phyloP scores from a whole-genome alignment of 805 yeast genomes.

The Barnettozyma populi region DNA sequence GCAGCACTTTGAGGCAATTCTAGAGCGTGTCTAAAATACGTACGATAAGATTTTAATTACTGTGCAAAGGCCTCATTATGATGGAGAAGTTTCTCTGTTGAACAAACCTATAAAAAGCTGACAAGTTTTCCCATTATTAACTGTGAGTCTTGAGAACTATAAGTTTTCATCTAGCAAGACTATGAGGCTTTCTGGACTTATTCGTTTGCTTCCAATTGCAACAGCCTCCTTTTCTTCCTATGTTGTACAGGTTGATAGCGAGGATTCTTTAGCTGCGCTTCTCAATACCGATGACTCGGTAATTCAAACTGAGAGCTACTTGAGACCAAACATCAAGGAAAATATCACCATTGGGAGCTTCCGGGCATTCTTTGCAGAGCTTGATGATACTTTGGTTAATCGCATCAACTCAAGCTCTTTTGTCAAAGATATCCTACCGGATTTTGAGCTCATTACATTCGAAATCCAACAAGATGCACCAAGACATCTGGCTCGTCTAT shows the following conservation, averaged over 20 bases:
- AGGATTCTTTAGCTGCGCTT: neutral
- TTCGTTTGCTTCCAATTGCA: neutral
- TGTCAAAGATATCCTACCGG: neutral
- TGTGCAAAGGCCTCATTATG: neutral
- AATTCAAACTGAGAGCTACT: neutral
- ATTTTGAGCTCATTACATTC: constrained; percentile 1
- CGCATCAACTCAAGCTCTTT: neutral
- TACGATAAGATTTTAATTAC: too few relatives aligned
- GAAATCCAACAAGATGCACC: neutral
- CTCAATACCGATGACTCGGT: neutral
- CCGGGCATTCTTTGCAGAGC: neutral
- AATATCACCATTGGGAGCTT: neutral
- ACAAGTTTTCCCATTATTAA: neutral
- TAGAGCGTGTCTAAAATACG: too few relatives aligned
- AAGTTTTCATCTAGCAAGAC: too few relatives aligned
- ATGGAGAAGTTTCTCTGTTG: neutral
- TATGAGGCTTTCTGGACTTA: neutral
- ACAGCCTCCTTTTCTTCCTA: neutral
- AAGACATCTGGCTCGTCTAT: neutral
- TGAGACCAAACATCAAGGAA: neutral
- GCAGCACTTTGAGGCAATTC: too few relatives aligned
- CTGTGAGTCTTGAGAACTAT: too few relatives aligned
- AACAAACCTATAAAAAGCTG: neutral
- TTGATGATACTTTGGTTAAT: neutral
- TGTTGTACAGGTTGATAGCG: neutral